A percentile compares a stretch with the other conserved stretches of the same genome.
Evolutionary conservation across 140 eudicot genomes (phyloP).

Genomic region (Anethum foeniculum): DNA sequence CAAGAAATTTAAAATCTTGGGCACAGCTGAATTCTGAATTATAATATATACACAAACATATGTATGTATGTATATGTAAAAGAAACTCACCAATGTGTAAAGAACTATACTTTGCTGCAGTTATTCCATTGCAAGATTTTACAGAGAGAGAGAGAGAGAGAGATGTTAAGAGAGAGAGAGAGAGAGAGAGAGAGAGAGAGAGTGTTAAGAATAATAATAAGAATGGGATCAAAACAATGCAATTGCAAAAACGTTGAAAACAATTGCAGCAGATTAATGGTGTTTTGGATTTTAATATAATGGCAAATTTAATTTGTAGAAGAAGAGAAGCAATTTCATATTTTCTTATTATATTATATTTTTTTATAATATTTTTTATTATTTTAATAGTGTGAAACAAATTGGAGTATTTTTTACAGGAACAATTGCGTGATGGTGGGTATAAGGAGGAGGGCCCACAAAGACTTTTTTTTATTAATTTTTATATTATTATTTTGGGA

Average conservation of each 20-base stretch:
- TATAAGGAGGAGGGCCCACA: background rate
- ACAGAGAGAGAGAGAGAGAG: constrained; percentile 21
- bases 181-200: constrained; percentile 15
- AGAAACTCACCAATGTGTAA: constrained; percentile 27
- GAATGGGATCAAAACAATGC: constrained; percentile 33
- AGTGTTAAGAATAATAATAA: constrained; percentile 5
- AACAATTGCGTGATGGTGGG: constrained; percentile 4
- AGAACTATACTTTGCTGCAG: constrained; percentile 12
- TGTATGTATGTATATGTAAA: background rate
- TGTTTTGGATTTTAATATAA: constrained; percentile 20
- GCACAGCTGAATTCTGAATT: constrained; percentile 16
- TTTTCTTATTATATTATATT: background rate
- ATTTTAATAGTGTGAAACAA: background rate
- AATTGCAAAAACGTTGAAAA: constrained; percentile 22
- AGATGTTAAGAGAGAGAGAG: constrained; percentile 11
- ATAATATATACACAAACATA: constrained; percentile 9
- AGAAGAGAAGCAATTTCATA: background rate
- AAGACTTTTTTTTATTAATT: background rate
- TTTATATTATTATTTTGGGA: background rate
- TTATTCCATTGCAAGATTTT: constrained; percentile 6
- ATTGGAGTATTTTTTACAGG: constrained; percentile 1
- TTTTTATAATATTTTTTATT: background rate
- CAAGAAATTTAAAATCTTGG: constrained; percentile 16
- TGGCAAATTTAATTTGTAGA: constrained; percentile 47
- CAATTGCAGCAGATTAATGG: constrained; percentile 26